Evolutionary conservation across 2,329 filamentous ascomycete species (phyloP), one percentile per base, ranked within the genome.

Genomic region (Sarocladiaceae sp.): DNA sequence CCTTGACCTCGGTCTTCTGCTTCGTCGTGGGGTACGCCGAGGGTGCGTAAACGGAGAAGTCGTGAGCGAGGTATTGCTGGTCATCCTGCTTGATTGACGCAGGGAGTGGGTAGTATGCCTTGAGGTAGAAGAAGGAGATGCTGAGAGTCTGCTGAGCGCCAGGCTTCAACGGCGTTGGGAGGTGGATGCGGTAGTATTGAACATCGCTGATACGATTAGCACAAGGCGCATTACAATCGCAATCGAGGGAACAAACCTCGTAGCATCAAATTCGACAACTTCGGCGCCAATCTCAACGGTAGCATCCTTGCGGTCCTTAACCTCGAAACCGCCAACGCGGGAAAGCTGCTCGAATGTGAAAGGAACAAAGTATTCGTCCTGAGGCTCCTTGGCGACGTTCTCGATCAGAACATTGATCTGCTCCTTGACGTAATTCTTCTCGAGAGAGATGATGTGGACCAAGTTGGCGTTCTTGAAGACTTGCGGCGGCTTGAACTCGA

Each of bases 1-100:
- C 85, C 76, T 97, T 97, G 71, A 99, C 72, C 71, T 97, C 96
- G 35, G 94, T 97, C 82, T 97, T 97, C 70, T 99, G 94, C 75
- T 96, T 96, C 62, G 82, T 69, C 13, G 91, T 97, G 17, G 79
- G 73, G 74, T 99, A 99, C 55, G 87, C 86, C 10, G 90, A 95
- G 15, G 86, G 86, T 44, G 79, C 81, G 71, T 96, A 96, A 59
- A 88, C 88, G 55, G 89, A 93, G 75, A 96, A 95, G 52, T 83
- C 78, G 75, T 95, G 91, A 53, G 82, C 78, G 51, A 99, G 84
- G 72, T 86, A 97, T 71, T 99, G 94, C 67, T 86, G 83, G 50
- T 91, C 90, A 42, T 84, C 79, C 69, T 99, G 94, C n/a, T 79
- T 75, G 65, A 99, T 93, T 51, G 83, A 73, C 2, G 87, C 86